A percentile compares a stretch with the other conserved stretches of the same genome.
phyloP scores from a whole-genome alignment of 352 stramenopile species.

The Globisporangium perplexum region DNA sequence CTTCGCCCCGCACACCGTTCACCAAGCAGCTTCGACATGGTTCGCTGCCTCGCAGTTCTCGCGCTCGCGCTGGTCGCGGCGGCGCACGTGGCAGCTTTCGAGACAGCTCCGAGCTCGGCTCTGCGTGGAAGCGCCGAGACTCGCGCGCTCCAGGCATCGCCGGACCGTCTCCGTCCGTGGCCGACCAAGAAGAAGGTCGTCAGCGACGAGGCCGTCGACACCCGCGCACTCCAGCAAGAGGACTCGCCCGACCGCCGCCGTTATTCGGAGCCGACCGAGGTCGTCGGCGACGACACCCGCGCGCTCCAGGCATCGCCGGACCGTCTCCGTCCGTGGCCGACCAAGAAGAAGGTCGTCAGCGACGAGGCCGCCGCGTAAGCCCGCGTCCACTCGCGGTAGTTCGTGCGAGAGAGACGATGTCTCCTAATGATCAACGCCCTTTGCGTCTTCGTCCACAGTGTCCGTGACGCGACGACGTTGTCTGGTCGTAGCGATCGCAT shows the following conservation, averaged over 20 bases:
- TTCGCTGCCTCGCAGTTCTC: background rate
- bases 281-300: background rate
- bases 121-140: background rate
- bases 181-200: background rate
- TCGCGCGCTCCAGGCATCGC: background rate
- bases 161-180: background rate
- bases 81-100: background rate
- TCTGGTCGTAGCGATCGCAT: too few relatives aligned
- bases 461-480: background rate
- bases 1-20: background rate
- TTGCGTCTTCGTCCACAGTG: background rate
- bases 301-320: background rate
- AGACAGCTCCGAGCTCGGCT: background rate
- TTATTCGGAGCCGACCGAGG: background rate
- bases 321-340: background rate
- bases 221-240: background rate
- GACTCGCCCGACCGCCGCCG: background rate
- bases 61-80: conserved; percentile 3
- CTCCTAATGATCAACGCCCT: background rate
- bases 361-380: background rate
- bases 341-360: background rate
- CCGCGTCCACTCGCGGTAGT: too few relatives aligned
- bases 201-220: background rate
- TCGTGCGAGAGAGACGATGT: background rate
- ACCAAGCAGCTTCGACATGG: background rate